Evolutionary conservation across 257 asterid genomes (phyloP).

Genomic region (Penstemon barbatus): DNA sequence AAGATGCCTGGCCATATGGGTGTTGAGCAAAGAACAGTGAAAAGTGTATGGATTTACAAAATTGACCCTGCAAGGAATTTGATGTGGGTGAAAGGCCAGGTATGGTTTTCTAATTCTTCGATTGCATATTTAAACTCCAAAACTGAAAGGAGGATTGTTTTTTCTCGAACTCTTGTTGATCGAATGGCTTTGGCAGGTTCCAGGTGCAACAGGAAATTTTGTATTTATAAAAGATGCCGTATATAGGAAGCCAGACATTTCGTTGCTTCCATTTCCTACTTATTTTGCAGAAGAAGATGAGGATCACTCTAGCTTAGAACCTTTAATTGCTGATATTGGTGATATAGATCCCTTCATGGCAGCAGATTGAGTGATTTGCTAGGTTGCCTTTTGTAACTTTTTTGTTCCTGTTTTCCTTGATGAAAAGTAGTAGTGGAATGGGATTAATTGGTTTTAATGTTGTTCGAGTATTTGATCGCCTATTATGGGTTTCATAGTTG

Average conservation of each 20-base stretch:
- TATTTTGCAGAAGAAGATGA: constrained; percentile 74
- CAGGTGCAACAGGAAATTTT: constrained; percentile 89
- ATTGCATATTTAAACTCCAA: too few species aligned
- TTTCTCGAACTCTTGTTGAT: not conserved
- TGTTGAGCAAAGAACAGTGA: constrained; percentile 75
- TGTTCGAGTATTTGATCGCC: constrained; percentile 23
- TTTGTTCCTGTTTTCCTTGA: constrained; percentile 11
- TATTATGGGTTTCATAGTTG: not conserved
- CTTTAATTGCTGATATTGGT: constrained; percentile 74
- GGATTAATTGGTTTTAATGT: constrained; percentile 18
- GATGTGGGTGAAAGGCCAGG: constrained; percentile 97
- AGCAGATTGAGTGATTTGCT: constrained; percentile 51
- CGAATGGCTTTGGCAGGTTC: constrained; percentile 55
- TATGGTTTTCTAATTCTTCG: constrained; percentile 32
- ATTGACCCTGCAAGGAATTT: constrained; percentile 91
- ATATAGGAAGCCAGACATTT: constrained; percentile 68
- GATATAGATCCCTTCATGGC: constrained; percentile 90
- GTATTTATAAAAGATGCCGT: constrained; percentile 79
- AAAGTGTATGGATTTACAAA: constrained; percentile 91
- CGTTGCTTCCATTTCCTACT: constrained; percentile 85
- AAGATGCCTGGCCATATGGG: constrained; percentile 99
- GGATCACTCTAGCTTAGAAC: constrained; percentile 49
- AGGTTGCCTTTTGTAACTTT: constrained; percentile 1
- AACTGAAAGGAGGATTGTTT: too few species aligned
- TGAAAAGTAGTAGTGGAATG: not conserved